Percentiles rank a stretch among this genome's conserved stretches.
phyloP scores from a whole-genome alignment of 78 protist genomes.

The Chrysochromulina tobinii region DNA sequence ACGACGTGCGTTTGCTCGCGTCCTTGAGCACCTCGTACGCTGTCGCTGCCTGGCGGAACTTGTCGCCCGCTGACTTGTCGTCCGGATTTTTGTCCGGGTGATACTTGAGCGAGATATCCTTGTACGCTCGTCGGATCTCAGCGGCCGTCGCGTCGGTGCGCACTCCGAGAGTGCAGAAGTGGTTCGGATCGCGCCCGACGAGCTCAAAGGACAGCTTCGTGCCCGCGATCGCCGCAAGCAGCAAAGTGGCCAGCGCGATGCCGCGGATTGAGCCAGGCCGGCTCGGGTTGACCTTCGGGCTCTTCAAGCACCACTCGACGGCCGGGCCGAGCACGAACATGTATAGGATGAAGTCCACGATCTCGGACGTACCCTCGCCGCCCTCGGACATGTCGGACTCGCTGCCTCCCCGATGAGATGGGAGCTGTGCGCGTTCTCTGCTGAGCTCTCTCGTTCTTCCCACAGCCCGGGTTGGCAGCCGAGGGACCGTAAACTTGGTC shows the following conservation, averaged over 20 bases:
- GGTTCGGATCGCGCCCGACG: background rate
- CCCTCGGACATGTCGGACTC: no score
- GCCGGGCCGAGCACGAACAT: slow-evolving; percentile 17
- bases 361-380: background rate
- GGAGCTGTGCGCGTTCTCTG: no score
- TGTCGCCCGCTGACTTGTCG: background rate
- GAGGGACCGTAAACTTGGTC: no score
- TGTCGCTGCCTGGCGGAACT: background rate
- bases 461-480: no score
- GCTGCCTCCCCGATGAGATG: no score
- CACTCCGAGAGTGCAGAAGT: background rate
- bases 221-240: background rate
- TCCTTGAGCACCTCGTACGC: slow-evolving; percentile 21
- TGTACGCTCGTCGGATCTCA: background rate
- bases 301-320: background rate
- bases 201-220: background rate
- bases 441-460: no score
- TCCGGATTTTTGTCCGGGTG: slow-evolving; percentile 21
- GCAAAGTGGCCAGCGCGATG: background rate
- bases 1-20: background rate
- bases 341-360: background rate
- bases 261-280: background rate
- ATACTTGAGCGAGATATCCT: background rate
- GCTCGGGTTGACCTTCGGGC: background rate
- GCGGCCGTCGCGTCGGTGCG: background rate